Evolutionary conservation across 2,329 filamentous ascomycete genomes (phyloP).

Genomic region (Tolypocladium paradoxum): DNA sequence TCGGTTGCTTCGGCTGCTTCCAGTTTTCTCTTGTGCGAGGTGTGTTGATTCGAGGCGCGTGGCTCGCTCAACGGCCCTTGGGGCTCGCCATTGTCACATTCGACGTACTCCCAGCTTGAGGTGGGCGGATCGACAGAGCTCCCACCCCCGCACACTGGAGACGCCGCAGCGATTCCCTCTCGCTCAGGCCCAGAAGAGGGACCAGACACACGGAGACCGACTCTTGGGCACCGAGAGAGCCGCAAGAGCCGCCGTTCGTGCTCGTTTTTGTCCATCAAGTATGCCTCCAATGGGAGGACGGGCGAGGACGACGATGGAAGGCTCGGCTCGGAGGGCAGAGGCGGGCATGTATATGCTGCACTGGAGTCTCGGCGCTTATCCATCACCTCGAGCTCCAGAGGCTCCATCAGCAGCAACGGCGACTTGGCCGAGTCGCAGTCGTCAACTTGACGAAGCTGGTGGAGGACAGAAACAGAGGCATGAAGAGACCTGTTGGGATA

Average conservation of each 20-base stretch:
- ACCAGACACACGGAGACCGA: too few relatives aligned
- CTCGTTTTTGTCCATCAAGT: slow-evolving; percentile 1
- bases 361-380: background rate
- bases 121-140: too few relatives aligned
- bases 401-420: background rate
- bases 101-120: background rate
- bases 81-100: background rate
- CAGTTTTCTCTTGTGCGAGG: background rate
- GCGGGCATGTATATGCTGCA: background rate
- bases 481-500: background rate
- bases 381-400: background rate
- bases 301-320: background rate
- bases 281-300: background rate
- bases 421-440: background rate
- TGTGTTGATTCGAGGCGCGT: background rate
- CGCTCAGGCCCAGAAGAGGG: too few relatives aligned
- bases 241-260: slow-evolving; percentile 1
- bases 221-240: background rate
- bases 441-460: background rate
- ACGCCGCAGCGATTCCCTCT: too few relatives aligned
- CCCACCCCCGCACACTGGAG: too few relatives aligned
- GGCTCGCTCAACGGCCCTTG: background rate
- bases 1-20: background rate
- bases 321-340: background rate
- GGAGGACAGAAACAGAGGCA: background rate